phyloP scores from a whole-genome alignment of 345 rosid species.

The Gossypium herbaceum region DNA sequence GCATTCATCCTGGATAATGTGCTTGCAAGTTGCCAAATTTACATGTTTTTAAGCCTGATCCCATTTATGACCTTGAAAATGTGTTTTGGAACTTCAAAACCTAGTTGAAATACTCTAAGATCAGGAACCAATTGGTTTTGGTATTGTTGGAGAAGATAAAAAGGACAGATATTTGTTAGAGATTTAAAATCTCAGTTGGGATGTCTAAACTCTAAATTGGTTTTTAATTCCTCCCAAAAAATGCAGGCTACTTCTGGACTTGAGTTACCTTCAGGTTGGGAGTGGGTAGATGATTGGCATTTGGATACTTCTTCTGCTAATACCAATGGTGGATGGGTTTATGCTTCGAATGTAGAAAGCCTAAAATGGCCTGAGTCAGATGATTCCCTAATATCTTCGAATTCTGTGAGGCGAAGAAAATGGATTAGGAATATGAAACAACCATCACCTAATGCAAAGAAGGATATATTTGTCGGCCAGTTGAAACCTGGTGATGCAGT shows the following conservation, averaged over 20 bases:
- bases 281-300: slow-evolving; percentile 56
- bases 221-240: slow-evolving; percentile 8
- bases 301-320: slow-evolving; percentile 40
- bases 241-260: slow-evolving; percentile 30
- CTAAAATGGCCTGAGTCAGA: slow-evolving; percentile 55
- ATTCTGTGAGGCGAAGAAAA: slow-evolving; percentile 60
- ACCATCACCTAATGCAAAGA: slow-evolving; percentile 26
- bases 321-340: slow-evolving; percentile 58
- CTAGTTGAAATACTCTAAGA: not conserved
- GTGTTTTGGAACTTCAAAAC: not conserved
- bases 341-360: slow-evolving; percentile 53
- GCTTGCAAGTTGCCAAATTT: not conserved
- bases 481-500: slow-evolving; percentile 64
- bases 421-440: slow-evolving; percentile 52
- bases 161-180: not conserved
- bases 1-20: not conserved
- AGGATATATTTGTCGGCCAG: slow-evolving; percentile 49
- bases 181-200: not conserved
- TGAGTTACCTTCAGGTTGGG: slow-evolving; percentile 49
- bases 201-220: not conserved
- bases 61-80: not conserved
- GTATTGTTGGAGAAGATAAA: not conserved
- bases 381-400: slow-evolving; percentile 37
- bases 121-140: not conserved
- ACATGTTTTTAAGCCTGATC: not conserved